Evolutionary conservation across 768 basidiomycete species (phyloP), one percentile per base, ranked within the genome.

Genomic region (Hericium rajendrae): DNA sequence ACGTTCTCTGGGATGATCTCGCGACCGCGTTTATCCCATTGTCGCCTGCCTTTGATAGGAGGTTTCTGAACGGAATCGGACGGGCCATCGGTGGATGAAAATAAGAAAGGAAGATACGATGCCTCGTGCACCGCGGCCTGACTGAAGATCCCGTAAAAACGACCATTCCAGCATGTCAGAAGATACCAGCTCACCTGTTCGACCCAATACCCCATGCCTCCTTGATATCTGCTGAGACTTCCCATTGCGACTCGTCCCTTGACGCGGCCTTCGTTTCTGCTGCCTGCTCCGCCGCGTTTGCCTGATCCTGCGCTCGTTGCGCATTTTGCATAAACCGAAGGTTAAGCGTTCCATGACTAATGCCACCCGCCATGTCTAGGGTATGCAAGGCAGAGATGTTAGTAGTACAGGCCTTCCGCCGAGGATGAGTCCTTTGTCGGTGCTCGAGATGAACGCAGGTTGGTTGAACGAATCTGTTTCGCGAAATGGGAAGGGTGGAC

Each of bases 271-370:
- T 51, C 16, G 18, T 15, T 11, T 18, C 49, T 22, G 22, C 52
- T 3, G 38, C n/a, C 18, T 10, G 1, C 9, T 51, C 38, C 6
- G 52, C 13, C 28, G 11, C 5, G 15, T 48, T 39, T 4, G 53
- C 24, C 32, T 48, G 41, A 5, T 48, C 4, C 38, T 61, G 48
- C 3, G 38, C 38, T 5, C 41, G 57, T 10, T 37, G 54, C 3
- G 55, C 52, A 58, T 58, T 62, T 49, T 62, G 57, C 62, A 62
- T 62, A 13, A 62, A 62, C 5, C 62, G 60, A 12, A 62, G 62
- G 41, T 56, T 58, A 20, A 62, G 62, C 0, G 62, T 62, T 16
- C 56, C 60, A 50, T 54, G 52, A 38, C 62, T 62, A 24, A 62
- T 62, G 24, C 56, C 18, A 5, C 59, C 51, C 8, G 55, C 10